phyloP scores from a whole-genome alignment of 768 basidiomycete genomes.

The Panus rudis region DNA sequence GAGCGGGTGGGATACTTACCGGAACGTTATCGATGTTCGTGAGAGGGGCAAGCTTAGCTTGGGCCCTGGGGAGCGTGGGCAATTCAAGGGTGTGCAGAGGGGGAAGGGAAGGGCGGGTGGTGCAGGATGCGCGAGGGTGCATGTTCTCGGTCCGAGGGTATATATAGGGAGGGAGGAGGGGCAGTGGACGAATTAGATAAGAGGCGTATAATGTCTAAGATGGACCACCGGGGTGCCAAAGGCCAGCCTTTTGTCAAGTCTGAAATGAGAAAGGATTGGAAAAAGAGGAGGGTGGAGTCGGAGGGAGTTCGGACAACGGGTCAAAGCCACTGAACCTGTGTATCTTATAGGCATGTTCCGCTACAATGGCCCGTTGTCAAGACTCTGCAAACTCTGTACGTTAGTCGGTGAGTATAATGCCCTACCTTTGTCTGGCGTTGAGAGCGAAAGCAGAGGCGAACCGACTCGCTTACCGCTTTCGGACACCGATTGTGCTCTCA shows the following conservation, averaged over 20 bases:
- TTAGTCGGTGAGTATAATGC: conserved; percentile 35
- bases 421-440: background rate
- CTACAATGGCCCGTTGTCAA: no score
- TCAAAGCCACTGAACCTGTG: no score
- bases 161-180: background rate
- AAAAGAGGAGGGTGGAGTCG: background rate
- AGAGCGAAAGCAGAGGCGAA: background rate
- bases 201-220: background rate
- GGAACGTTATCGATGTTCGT: conserved; percentile 1
- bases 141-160: background rate
- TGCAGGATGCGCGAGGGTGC: no score
- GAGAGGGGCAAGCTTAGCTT: background rate
- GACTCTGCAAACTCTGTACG: no score
- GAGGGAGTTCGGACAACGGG: background rate
- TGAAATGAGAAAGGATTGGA: background rate
- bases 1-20: background rate
- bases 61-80: background rate
- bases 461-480: background rate
- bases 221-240: background rate
- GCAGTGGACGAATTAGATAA: background rate
- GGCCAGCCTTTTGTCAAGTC: background rate
- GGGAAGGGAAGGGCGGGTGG: background rate
- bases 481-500: background rate
- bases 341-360: no score
- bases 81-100: background rate